Evolutionary conservation across 768 basidiomycete species (phyloP).

Genomic region (Phanerochaete sordida): DNA sequence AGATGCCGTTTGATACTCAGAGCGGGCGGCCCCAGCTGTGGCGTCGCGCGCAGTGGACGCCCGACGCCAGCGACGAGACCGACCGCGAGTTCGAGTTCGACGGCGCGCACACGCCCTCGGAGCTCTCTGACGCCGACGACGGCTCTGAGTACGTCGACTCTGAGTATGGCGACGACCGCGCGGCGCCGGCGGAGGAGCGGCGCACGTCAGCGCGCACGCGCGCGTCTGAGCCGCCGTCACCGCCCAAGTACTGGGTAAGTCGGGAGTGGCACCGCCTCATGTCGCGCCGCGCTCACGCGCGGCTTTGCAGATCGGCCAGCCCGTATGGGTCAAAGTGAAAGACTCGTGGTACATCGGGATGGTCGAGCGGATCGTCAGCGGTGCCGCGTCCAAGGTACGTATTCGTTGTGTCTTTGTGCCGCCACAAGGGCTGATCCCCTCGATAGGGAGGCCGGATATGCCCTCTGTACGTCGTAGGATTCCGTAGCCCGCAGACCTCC

Average conservation of each 20-base stretch:
- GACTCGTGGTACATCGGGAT: slow-evolving; percentile 8
- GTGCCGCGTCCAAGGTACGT: slow-evolving; percentile 5
- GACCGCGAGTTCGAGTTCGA: neutral
- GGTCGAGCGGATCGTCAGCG: slow-evolving; percentile 1
- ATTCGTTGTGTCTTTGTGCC: no score
- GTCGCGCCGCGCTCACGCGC: neutral
- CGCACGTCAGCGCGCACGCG: neutral
- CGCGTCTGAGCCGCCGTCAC: neutral
- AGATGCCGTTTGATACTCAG: neutral
- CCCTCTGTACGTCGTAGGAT: slow-evolving; percentile 17
- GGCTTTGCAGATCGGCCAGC: slow-evolving; percentile 4
- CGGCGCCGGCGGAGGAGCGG: neutral
- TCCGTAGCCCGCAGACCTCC: slow-evolving; percentile 13
- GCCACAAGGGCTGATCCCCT: neutral
- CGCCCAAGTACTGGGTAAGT: neutral
- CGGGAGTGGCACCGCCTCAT: neutral
- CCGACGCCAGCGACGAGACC: slow-evolving; percentile 6
- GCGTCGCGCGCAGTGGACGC: slow-evolving; percentile 4
- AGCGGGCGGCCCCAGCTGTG: slow-evolving; percentile 10
- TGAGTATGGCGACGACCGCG: neutral
- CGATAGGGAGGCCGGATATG: slow-evolving; percentile 5
- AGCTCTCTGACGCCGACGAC: neutral
- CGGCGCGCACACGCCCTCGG: neutral
- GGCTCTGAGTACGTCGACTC: slow-evolving; percentile 3
- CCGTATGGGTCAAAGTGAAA: slow-evolving; percentile 10